A percentile compares a stretch with the other conserved stretches of the same genome.
Evolutionary conservation across 2,329 filamentous ascomycete species (phyloP).

Genomic region (Claviceps lovelessii): DNA sequence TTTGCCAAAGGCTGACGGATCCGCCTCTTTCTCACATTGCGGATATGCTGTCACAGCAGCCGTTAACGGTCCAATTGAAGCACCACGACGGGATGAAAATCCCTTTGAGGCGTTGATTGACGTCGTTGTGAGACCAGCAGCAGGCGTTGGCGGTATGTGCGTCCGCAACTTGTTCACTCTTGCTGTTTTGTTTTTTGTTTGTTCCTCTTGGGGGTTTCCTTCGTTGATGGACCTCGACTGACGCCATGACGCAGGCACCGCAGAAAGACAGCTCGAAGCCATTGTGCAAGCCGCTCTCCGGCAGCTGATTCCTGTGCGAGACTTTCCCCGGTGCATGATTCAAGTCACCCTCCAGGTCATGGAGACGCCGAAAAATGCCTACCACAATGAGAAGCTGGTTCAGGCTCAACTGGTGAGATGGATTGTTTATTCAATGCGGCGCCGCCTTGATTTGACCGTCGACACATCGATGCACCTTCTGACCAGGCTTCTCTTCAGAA

Average conservation of each 20-base stretch:
- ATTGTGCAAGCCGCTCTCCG: slow-evolving; percentile 58
- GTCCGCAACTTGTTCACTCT: background rate
- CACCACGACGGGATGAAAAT: slow-evolving; percentile 73
- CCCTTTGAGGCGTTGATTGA: slow-evolving; percentile 85
- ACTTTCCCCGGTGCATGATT: slow-evolving; percentile 63
- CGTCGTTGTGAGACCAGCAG: slow-evolving; percentile 74
- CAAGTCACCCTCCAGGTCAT: slow-evolving; percentile 71
- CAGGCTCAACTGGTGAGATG: slow-evolving; percentile 45
- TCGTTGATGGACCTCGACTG: background rate
- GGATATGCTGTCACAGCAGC: slow-evolving; percentile 73
- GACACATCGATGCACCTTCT: slow-evolving; percentile 2
- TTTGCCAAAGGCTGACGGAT: slow-evolving; percentile 63
- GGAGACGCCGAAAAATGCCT: slow-evolving; percentile 52
- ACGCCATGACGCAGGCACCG: slow-evolving; percentile 35
- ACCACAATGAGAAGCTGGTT: slow-evolving; percentile 43
- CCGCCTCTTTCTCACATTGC: slow-evolving; percentile 58
- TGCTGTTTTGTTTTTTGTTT: no score
- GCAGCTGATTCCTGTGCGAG: slow-evolving; percentile 59
- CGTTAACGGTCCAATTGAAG: slow-evolving; percentile 88
- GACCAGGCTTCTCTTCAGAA: slow-evolving; percentile 35
- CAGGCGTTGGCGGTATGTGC: slow-evolving; percentile 60
- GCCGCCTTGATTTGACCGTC: background rate
- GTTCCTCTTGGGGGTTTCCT: background rate
- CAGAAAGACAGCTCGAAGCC: slow-evolving; percentile 70
- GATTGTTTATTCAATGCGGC: background rate